Evolutionary conservation across 345 rosid genomes (phyloP).

Genomic region (Corchorus capsularis): DNA sequence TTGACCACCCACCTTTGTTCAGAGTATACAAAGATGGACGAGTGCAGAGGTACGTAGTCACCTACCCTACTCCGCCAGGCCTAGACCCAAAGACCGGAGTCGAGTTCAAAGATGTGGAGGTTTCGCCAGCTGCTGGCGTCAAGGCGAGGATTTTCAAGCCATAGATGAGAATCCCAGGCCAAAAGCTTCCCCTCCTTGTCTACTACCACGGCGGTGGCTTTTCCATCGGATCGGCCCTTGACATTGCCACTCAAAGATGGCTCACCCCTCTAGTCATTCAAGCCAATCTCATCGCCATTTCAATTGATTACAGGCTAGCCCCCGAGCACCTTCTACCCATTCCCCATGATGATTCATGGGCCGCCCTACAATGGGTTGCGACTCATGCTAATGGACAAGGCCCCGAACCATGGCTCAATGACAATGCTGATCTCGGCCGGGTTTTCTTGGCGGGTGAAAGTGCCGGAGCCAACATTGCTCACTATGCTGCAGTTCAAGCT

Average conservation of each 20-base stretch:
- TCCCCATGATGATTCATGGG: constrained; percentile 49
- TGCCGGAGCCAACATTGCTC: constrained; percentile 55
- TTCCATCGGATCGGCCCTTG: constrained; percentile 46
- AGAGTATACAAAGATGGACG: constrained; percentile 43
- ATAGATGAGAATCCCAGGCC: neutral
- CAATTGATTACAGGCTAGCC: constrained; percentile 44
- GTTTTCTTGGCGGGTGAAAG: constrained; percentile 49
- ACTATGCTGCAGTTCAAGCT: constrained; percentile 36
- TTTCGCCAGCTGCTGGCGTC: constrained; percentile 23
- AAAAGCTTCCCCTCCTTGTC: constrained; percentile 40
- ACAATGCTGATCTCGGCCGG: constrained; percentile 34
- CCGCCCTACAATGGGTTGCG: constrained; percentile 41
- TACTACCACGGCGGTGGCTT: constrained; percentile 59
- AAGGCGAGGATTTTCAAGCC: constrained; percentile 39
- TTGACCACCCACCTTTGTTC: constrained; percentile 46
- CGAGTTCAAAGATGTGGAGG: constrained; percentile 30
- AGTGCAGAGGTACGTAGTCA: constrained; percentile 22
- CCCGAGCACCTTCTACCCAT: constrained; percentile 51
- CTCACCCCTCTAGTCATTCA: constrained; percentile 20
- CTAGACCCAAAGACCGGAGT: constrained; percentile 36
- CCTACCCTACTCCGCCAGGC: constrained; percentile 16
- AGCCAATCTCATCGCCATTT: constrained; percentile 33
- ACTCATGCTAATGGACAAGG: constrained; percentile 36
- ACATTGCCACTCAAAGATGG: neutral
- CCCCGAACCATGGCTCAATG: constrained; percentile 44